Conservation (phyloP, 2,329 filamentous ascomycete genomes). For the Graphilbum sp. region DNA sequence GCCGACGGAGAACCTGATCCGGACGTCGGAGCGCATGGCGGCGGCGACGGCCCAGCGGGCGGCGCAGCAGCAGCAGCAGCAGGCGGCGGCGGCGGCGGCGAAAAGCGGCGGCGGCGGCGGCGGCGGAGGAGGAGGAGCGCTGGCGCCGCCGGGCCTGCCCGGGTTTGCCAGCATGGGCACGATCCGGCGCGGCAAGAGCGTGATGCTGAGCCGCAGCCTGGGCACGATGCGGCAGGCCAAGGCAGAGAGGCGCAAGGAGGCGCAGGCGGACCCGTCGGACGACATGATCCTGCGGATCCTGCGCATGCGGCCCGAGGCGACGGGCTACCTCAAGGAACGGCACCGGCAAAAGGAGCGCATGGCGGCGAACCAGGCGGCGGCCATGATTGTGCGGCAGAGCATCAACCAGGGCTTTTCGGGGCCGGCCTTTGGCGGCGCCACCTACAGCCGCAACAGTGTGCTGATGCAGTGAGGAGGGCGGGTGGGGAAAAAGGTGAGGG, state of each 20-base stretch:
- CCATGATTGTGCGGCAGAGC: constrained; percentile 89
- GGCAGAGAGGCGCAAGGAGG: constrained; percentile 88
- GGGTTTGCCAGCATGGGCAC: constrained; percentile 51
- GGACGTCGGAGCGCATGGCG: constrained; percentile 93
- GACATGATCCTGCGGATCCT: constrained; percentile 96
- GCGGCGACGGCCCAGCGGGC: constrained; percentile 62
- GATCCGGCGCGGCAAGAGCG: constrained; percentile 53
- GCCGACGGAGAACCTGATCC: constrained; percentile 73
- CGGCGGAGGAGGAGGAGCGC: constrained; percentile 14
- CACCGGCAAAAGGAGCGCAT: constrained; percentile 89
- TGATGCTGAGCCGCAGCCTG: constrained; percentile 87
- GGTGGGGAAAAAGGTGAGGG: constrained; percentile 4
- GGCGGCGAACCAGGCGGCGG: constrained; percentile 76
- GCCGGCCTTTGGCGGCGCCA: constrained; percentile 20
- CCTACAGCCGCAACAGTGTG: constrained; percentile 27
- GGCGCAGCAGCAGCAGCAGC: constrained; percentile 48
- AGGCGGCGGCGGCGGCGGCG: constrained; percentile 28
- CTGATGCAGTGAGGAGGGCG: constrained; percentile 35
- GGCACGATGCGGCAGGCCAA: constrained; percentile 94
- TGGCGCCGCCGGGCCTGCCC: constrained; percentile 27
- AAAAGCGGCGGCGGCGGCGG: constrained; percentile 44
- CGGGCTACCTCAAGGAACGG: constrained; percentile 72
- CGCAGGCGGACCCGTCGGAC: constrained; percentile 90
- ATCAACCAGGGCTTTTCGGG: constrained; percentile 40
- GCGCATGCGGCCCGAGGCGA: constrained; percentile 84